Evolutionary conservation across 2,329 filamentous ascomycete genomes (phyloP).

Genomic region (Fusarium sp.): DNA sequence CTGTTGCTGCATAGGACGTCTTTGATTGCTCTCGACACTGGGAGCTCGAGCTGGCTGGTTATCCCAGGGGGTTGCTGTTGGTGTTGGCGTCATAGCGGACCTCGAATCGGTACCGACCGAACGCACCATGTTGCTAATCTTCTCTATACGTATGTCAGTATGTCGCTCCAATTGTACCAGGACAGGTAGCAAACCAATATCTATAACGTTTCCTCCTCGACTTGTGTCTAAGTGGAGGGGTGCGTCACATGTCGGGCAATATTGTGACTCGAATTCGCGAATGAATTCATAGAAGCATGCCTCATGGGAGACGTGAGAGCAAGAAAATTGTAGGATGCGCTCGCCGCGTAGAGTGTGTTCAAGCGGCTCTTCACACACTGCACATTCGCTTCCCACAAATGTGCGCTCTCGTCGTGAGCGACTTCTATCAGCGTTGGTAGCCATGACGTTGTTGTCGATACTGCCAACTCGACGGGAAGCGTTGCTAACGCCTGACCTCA

Average conservation of each 20-base stretch:
- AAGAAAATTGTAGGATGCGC: constrained; percentile 94
- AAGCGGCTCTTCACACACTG: constrained; percentile 94
- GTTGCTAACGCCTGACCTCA: constrained; percentile 46
- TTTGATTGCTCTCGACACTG: constrained; percentile 57
- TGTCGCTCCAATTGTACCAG: constrained; percentile 28
- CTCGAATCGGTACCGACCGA: constrained; percentile 75
- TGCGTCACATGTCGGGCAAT: constrained; percentile 92
- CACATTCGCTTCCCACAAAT: constrained; percentile 93
- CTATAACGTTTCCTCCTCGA: constrained; percentile 89
- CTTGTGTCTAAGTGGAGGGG: constrained; percentile 92
- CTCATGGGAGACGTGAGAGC: constrained; percentile 96
- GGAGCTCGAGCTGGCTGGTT: constrained; percentile 64
- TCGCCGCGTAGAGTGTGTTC: constrained; percentile 96
- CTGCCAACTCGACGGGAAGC: constrained; percentile 49
- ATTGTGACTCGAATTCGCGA: constrained; percentile 91
- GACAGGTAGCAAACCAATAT: constrained; percentile 72
- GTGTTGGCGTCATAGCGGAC: constrained; percentile 61
- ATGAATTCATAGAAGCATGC: constrained; percentile 99
- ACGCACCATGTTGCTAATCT: constrained; percentile 92
- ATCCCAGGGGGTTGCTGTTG: constrained; percentile 75
- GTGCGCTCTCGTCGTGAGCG: constrained; percentile 89
- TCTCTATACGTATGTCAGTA: constrained; percentile 69
- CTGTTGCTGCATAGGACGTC: constrained; percentile 44
- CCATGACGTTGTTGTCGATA: constrained; percentile 56
- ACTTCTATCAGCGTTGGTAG: constrained; percentile 71